phyloP scores from a whole-genome alignment of 2,329 filamentous ascomycete genomes.

The Fusarium sp. region DNA sequence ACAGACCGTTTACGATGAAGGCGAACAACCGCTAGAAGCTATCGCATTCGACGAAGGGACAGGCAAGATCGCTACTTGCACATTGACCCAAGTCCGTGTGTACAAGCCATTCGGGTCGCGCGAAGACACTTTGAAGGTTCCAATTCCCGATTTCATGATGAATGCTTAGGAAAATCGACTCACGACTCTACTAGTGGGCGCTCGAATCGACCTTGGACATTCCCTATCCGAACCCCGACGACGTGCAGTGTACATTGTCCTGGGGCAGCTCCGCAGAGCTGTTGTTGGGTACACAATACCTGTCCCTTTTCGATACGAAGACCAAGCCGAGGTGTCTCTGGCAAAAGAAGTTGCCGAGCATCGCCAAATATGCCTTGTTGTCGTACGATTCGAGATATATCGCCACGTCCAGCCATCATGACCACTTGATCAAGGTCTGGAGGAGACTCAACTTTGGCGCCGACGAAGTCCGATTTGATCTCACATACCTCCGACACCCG shows the following conservation, averaged over 20 bases:
- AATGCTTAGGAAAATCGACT: slow-evolving; percentile 23
- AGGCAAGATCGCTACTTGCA: slow-evolving; percentile 85
- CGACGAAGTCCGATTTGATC: slow-evolving; percentile 87
- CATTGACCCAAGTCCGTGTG: slow-evolving; percentile 72
- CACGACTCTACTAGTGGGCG: slow-evolving; percentile 61
- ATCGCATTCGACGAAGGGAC: slow-evolving; percentile 82
- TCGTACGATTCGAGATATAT: slow-evolving; percentile 90
- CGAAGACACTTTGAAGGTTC: slow-evolving; percentile 79
- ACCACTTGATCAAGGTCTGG: slow-evolving; percentile 93
- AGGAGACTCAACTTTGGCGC: slow-evolving; percentile 83
- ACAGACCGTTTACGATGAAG: slow-evolving; percentile 91
- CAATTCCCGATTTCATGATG: slow-evolving; percentile 23
- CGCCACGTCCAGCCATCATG: slow-evolving; percentile 80
- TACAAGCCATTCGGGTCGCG: slow-evolving; percentile 79
- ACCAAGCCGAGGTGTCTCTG: slow-evolving; percentile 69
- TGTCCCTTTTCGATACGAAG: slow-evolving; percentile 73
- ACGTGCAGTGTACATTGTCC: slow-evolving; percentile 67
- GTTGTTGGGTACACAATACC: slow-evolving; percentile 74
- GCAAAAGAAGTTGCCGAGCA: slow-evolving; percentile 77
- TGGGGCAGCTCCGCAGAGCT: slow-evolving; percentile 91
- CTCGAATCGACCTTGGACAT: slow-evolving; percentile 69
- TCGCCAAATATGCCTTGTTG: slow-evolving; percentile 77
- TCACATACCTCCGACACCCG: slow-evolving; percentile 89
- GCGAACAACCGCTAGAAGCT: slow-evolving; percentile 73
- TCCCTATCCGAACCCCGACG: slow-evolving; percentile 36